These are phyloP conservation scores for Ophiostoma ulmi DNA, from an alignment of 2,329 filamentous ascomycete genomes.

Conservation along the genomic window DNA sequence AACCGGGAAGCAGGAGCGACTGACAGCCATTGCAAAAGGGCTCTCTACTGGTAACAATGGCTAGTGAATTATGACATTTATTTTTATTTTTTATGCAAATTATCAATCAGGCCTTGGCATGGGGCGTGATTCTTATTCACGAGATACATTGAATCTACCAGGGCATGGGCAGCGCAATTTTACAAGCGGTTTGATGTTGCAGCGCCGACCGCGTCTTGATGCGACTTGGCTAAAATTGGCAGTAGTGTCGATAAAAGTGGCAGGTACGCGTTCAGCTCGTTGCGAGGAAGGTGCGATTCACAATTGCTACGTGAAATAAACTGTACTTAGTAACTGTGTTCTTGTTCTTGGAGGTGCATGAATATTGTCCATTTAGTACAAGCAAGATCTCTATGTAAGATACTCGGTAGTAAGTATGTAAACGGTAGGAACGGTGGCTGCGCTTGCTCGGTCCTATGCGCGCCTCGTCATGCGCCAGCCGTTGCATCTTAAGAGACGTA, in stretches of 20 bases:
- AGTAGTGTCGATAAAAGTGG: background rate
- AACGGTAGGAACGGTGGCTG: background rate
- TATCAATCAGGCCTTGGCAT: background rate
- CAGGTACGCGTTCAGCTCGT: slow-evolving; percentile 9
- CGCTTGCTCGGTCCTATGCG: background rate
- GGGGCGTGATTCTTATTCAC: background rate
- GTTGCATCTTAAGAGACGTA: background rate
- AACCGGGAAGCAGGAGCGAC: slow-evolving; percentile 8
- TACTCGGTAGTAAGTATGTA: no score
- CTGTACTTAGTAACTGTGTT: background rate
- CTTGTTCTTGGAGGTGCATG: background rate
- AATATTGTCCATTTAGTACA: background rate
- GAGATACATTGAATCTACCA: background rate
- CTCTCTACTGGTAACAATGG: background rate
- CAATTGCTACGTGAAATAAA: background rate
- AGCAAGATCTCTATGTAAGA: no score
- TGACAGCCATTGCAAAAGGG: background rate
- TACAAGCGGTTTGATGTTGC: slow-evolving; percentile 9
- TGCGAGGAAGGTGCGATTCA: background rate
- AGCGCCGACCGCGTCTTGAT: slow-evolving; percentile 20
- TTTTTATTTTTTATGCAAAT: background rate
- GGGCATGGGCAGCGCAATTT: slow-evolving; percentile 16
- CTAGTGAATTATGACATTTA: background rate
- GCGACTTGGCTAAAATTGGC: background rate
- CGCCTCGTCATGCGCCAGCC: background rate